Base-by-base conservation (phyloP, 768 basidiomycete genomes). In the Lactarius psammicola region DNA sequence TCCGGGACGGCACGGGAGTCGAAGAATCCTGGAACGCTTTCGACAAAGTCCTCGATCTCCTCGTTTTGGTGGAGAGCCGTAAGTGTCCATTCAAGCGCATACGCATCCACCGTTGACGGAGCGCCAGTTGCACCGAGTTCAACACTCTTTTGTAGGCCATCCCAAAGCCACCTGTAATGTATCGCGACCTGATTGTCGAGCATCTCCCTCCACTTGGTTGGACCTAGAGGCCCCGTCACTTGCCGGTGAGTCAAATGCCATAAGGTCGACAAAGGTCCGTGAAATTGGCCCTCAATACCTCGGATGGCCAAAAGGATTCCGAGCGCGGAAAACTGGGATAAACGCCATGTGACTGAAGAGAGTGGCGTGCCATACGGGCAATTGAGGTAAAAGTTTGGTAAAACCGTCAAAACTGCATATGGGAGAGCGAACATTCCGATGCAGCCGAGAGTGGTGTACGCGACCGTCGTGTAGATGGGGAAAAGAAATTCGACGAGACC, bases 401-500 rank as follows among this genome's bases (percentile, higher is more conserved):
- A 36, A n/a, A 54, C n/a, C 23, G 38, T 55, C 53, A 42, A 63
- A 34, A 46, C 51, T 20, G 49, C 5, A 11, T 40, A 64, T 1
- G 26, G 28, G 34, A 60, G 23, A 31, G 58, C 23, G 18, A 65
- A 40, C 6, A 53, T 26, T 5, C 17, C 26, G 28, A 67, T 26
- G 63, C 34, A 67, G 20, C 53, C 18, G 54, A 60, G 33, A 15
- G 49, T 30, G 54, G 36, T 46, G 36, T 49, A 49, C 1, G 66
- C 66, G 34, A 65, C 44, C 9, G 44, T 60, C 28, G 20, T 54
- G 63, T 60, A 38, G 42, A 65, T 44, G 13, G 36, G 42, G 17
- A 56, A 17, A 42, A 67, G 59, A 54, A 65, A 67, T 28, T 65
- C 54, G 30, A 65, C 20, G 54, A 67, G 59, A 34, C 66, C 63